phyloP scores from a whole-genome alignment of 2,329 filamentous ascomycete species.

The Cylindrodendrum hubeiense region DNA sequence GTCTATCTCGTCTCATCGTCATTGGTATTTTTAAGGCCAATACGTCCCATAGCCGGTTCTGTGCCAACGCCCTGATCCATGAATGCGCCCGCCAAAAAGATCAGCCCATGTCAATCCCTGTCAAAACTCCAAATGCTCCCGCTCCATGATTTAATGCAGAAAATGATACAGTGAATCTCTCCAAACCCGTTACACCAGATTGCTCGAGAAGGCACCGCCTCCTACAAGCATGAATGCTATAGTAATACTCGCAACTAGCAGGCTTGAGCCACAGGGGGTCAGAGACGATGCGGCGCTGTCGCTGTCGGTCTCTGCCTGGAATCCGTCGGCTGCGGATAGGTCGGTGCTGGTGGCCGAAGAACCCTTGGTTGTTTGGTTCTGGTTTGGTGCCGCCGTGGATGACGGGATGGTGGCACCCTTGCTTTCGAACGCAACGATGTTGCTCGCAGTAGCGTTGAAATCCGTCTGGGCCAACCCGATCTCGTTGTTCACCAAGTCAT shows the following conservation, averaged over 20 bases:
- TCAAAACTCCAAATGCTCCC: slow-evolving; percentile 35
- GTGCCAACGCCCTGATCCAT: slow-evolving; percentile 13
- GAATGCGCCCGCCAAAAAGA: slow-evolving; percentile 4
- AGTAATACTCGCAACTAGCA: slow-evolving; percentile 34
- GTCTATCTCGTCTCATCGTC: slow-evolving; percentile 23
- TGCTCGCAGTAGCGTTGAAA: slow-evolving; percentile 65
- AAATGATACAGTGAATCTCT: slow-evolving; percentile 20
- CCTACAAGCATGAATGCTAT: slow-evolving; percentile 41
- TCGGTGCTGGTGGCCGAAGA: slow-evolving; percentile 23
- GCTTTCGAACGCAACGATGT: slow-evolving; percentile 64
- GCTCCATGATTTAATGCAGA: slow-evolving; percentile 25
- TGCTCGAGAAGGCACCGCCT: slow-evolving; percentile 32
- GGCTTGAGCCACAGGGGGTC: slow-evolving; percentile 25
- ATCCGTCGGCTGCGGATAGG: slow-evolving; percentile 47
- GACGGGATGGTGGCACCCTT: slow-evolving; percentile 63
- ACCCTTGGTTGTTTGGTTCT: slow-evolving; percentile 47
- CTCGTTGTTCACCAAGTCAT: slow-evolving; percentile 70
- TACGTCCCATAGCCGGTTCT: slow-evolving; percentile 4
- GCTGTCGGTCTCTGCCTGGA: slow-evolving; percentile 40
- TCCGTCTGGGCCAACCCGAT: slow-evolving; percentile 67
- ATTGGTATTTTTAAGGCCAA: slow-evolving; percentile 15
- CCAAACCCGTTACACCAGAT: slow-evolving; percentile 18
- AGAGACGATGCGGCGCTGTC: slow-evolving; percentile 33
- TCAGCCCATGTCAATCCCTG: slow-evolving; percentile 24
- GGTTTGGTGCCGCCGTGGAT: slow-evolving; percentile 58